Evolutionary conservation across 805 yeast genomes (phyloP).

Genomic region (Candida railenensis): DNA sequence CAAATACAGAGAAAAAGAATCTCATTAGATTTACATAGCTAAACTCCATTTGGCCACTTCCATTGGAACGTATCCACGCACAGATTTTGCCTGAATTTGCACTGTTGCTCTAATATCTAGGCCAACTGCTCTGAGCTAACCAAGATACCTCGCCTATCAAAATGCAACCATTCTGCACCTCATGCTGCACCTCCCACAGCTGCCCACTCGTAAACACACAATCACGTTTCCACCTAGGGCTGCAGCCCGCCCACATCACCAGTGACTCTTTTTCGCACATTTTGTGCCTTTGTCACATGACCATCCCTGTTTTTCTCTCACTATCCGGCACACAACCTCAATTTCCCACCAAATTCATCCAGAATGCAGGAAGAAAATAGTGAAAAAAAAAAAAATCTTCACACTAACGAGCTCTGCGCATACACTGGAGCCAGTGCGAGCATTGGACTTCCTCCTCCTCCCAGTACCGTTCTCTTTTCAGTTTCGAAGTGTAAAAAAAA

Average conservation of each 20-base stretch:
- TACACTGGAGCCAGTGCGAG: background rate
- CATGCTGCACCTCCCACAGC: no score
- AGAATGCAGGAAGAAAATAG: background rate
- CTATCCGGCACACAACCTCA: background rate
- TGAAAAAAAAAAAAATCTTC: background rate
- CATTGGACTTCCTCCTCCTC: background rate
- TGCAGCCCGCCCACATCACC: background rate
- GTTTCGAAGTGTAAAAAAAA: background rate
- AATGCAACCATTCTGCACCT: no score
- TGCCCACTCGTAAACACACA: no score
- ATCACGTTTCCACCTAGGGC: background rate
- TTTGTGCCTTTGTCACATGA: background rate
- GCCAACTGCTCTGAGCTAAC: background rate
- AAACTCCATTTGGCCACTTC: no score
- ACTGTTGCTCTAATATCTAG: no score
- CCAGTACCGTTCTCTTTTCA: background rate
- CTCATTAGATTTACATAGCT: no score
- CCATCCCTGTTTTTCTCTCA: background rate
- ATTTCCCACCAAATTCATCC: background rate
- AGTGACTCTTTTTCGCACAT: background rate
- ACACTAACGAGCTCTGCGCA: background rate
- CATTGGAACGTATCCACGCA: no score
- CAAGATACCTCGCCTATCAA: no score
- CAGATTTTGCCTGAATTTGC: no score
- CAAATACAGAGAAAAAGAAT: no score